Evolutionary conservation across 1,139 yeast species (phyloP).

Genomic region (Debaryomyces udenii): DNA sequence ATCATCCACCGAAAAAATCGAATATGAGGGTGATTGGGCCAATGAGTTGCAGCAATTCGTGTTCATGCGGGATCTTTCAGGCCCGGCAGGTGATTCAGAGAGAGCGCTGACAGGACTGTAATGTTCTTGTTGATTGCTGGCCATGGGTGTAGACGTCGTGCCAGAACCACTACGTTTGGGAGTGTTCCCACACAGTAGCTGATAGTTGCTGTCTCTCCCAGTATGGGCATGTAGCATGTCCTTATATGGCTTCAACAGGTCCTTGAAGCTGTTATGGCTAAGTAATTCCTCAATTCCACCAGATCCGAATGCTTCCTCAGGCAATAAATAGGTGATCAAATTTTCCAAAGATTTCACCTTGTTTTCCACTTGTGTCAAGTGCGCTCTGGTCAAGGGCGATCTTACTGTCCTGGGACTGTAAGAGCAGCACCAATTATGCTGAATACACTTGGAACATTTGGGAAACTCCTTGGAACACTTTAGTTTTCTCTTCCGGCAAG

Average conservation of each 20-base stretch:
- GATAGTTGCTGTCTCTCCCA: not conserved
- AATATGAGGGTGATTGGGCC: slow-evolving; percentile 35
- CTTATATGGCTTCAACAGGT: slow-evolving; percentile 25
- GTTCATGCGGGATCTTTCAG: not conserved
- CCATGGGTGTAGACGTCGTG: slow-evolving; percentile 8
- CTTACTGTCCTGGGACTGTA: slow-evolving; percentile 79
- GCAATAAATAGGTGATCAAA: slow-evolving; percentile 47
- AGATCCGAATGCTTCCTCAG: slow-evolving; percentile 18
- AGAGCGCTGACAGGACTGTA: not conserved
- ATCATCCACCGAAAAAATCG: slow-evolving; percentile 35
- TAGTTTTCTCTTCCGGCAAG: slow-evolving; percentile 59
- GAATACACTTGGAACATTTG: slow-evolving; percentile 72
- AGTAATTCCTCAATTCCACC: slow-evolving; percentile 31
- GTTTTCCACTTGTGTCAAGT: slow-evolving; percentile 75
- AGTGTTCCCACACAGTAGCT: slow-evolving; percentile 5
- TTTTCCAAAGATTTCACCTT: slow-evolving; percentile 59
- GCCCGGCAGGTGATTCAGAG: not conserved
- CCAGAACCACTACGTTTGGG: slow-evolving; percentile 3
- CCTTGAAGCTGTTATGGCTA: slow-evolving; percentile 24
- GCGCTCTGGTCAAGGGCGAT: slow-evolving; percentile 81
- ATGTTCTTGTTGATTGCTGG: not conserved
- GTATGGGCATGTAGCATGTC: slow-evolving; percentile 10
- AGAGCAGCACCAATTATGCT: slow-evolving; percentile 72
- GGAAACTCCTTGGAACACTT: slow-evolving; percentile 70
- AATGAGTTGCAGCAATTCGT: slow-evolving; percentile 19